Conservation (phyloP, 129 eudicot genomes). For the Escallonia herrerae region DNA sequence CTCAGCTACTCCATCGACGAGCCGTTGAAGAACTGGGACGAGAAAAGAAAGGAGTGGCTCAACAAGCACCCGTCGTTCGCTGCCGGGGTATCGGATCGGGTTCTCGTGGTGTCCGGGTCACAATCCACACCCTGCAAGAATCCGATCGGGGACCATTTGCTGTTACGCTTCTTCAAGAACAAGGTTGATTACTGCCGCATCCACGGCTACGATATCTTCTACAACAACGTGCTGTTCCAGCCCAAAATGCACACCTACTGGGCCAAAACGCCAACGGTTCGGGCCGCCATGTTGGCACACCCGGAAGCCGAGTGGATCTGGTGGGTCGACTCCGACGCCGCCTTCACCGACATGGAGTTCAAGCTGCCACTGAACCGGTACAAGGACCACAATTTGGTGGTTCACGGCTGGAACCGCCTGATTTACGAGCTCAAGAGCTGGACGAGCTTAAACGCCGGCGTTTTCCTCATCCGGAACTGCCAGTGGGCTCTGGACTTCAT, state of each 20-base stretch:
- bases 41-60: conserved; percentile 59
- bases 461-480: conserved; percentile 63
- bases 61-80: conserved; percentile 44
- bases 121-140: conserved; percentile 69
- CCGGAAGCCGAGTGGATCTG: conserved; percentile 97
- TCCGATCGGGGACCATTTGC: conserved; percentile 62
- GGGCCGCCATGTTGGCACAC: conserved; percentile 89
- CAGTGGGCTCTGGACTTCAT: conserved; percentile 88
- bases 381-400: conserved; percentile 48
- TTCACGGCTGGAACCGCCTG: conserved; percentile 69
- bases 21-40: conserved; percentile 56
- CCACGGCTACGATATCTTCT: conserved; percentile 73
- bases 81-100: conserved; percentile 38
- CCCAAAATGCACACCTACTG: conserved; percentile 67
- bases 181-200: conserved; percentile 83
- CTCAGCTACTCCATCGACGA: conserved; percentile 24
- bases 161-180: conserved; percentile 68
- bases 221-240: conserved; percentile 64
- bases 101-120: conserved; percentile 66
- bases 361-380: conserved; percentile 55
- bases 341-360: conserved; percentile 71
- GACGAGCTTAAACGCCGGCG: conserved; percentile 87
- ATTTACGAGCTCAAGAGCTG: conserved; percentile 60
- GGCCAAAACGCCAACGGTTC: conserved; percentile 71
- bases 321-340: conserved; percentile 98